Percentiles rank a stretch among this genome's conserved stretches.
Conservation (phyloP, 768 basidiomycete genomes). For the Boletales sp. region DNA sequence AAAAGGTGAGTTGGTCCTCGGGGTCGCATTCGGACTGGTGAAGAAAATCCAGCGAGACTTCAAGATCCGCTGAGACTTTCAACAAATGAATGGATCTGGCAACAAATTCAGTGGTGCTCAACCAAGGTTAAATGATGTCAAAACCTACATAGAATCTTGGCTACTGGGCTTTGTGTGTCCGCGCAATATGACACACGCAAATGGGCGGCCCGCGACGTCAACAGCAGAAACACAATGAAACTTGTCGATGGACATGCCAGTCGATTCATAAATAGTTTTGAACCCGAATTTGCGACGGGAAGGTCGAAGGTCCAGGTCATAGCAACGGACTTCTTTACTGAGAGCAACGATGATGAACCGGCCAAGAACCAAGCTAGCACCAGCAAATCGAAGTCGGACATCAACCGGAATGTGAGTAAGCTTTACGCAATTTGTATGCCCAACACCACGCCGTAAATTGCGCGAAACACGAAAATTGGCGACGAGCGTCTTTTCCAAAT, state of each 20-base stretch:
- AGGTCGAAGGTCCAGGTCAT: constrained; percentile 5
- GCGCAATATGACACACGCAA: constrained; percentile 1
- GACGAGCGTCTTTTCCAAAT: constrained; percentile 12
- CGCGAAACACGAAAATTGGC: constrained; percentile 5
- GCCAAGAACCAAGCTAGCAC: constrained; percentile 12
- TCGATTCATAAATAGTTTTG: background rate
- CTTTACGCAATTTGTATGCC: no score
- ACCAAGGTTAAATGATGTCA: no score
- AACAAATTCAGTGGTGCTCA: no score
- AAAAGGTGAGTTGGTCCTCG: no score
- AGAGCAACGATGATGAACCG: constrained; percentile 15
- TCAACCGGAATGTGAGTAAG: no score
- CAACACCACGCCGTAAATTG: constrained; percentile 1
- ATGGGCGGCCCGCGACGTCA: constrained; percentile 8
- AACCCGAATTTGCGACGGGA: background rate
- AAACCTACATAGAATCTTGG: no score
- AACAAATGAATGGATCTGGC: no score
- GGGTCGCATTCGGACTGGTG: no score
- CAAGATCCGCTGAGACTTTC: no score
- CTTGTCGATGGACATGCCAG: background rate
- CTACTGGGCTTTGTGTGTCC: background rate
- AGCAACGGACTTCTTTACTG: constrained; percentile 11
- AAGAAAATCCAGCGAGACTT: no score
- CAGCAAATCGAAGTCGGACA: no score
- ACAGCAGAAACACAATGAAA: constrained; percentile 9